phyloP scores from a whole-genome alignment of 2,329 filamentous ascomycete genomes.

The Cladosporium oxysporum region DNA sequence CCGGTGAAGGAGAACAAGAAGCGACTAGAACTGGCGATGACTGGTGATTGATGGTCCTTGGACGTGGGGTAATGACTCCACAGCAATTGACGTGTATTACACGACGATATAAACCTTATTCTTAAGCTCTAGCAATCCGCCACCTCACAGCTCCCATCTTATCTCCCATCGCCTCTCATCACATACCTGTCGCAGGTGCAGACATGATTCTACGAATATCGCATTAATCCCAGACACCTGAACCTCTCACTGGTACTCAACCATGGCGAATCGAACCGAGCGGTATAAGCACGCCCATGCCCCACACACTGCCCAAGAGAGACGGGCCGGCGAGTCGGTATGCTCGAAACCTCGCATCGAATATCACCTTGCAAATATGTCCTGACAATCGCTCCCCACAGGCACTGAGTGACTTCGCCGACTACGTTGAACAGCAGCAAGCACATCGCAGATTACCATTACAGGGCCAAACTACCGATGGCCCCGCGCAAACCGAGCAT shows the following conservation, averaged over 20 bases:
- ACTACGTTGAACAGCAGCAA: constrained; percentile 96
- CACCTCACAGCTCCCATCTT: constrained; percentile 5
- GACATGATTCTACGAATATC: constrained; percentile 29
- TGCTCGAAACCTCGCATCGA: constrained; percentile 30
- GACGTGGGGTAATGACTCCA: constrained; percentile 9
- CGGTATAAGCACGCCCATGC: constrained; percentile 36
- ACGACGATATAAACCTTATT: constrained; percentile 13
- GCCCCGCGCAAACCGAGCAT: constrained; percentile 64
- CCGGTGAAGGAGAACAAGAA: background rate
- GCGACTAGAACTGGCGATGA: background rate
- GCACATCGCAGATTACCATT: constrained; percentile 57
- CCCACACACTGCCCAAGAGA: constrained; percentile 68
- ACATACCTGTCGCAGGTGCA: constrained; percentile 6
- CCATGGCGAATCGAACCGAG: constrained; percentile 38
- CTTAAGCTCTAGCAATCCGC: constrained; percentile 15
- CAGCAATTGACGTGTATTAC: background rate
- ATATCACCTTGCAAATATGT: background rate
- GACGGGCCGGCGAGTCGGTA: constrained; percentile 85
- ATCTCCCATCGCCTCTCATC: background rate
- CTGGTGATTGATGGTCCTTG: background rate
- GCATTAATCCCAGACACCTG: constrained; percentile 15
- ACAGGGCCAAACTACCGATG: constrained; percentile 25
- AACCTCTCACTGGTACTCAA: constrained; percentile 18
- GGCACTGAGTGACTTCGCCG: constrained; percentile 93
- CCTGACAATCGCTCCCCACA: constrained; percentile 32